A percentile compares a stretch with the other conserved stretches of the same genome.
phyloP scores from a whole-genome alignment of 495 filamentous ascomycete species.

The Emericellopsis terricola region DNA sequence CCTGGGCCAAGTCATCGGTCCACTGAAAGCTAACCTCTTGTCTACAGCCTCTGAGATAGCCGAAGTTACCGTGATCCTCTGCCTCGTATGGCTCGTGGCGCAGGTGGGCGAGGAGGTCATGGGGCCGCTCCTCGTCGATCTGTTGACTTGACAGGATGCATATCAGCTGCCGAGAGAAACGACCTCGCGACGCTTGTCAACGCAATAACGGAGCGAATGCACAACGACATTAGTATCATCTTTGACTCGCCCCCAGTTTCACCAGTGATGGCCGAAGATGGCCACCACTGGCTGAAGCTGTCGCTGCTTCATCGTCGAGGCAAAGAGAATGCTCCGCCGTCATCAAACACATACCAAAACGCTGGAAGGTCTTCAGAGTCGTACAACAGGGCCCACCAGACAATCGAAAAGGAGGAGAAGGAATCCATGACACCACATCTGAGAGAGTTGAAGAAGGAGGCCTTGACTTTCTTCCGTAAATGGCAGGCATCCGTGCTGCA shows the following conservation, averaged over 20 bases:
- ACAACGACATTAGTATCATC: constrained; percentile 21
- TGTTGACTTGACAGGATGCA: constrained; percentile 14
- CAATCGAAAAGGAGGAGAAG: constrained; percentile 7
- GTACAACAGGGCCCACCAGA: constrained; percentile 1
- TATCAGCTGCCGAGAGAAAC: constrained; percentile 10
- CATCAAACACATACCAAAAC: neutral
- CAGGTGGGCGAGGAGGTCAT: constrained; percentile 1
- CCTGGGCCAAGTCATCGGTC: no score
- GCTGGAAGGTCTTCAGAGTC: neutral
- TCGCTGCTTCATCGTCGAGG: constrained; percentile 12
- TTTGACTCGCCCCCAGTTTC: constrained; percentile 22
- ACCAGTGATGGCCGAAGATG: constrained; percentile 6
- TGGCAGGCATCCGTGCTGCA: constrained; percentile 21
- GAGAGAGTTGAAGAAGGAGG: constrained; percentile 24
- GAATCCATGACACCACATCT: constrained; percentile 14
- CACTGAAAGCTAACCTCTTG: no score
- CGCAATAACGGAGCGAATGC: constrained; percentile 28
- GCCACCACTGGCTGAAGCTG: constrained; percentile 11
- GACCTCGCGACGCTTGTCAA: constrained; percentile 18
- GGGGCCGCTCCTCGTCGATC: constrained; percentile 1
- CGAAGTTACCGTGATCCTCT: no score
- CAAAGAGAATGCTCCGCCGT: constrained; percentile 3
- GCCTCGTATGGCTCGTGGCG: no score
- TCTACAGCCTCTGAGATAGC: no score
- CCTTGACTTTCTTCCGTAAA: constrained; percentile 21